Base-by-base conservation (phyloP, 2,329 filamentous ascomycete genomes). In the Elsinoe australis region DNA sequence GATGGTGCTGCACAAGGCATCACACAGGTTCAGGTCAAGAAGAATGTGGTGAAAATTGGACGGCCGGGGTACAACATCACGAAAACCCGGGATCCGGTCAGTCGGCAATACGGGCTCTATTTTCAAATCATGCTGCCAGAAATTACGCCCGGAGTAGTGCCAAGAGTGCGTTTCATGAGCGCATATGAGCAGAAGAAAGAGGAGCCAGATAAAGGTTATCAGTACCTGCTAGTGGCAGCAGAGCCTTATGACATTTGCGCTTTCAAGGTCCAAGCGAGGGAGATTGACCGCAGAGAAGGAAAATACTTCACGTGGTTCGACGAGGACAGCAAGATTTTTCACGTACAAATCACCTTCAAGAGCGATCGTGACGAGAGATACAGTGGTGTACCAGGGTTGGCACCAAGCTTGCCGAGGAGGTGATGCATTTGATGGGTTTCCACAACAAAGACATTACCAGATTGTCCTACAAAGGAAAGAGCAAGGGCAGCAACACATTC, bases 221-320 rank as follows among this genome's bases (percentile, higher is more conserved):
- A 98, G 75, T 98, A 96, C 64, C 73, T 98, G 57, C 75, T 96
- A 45, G 85, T 98, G 8, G 90, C 92, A 1, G 92, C 90, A 8
- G 92, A 98, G 71, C 92, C 92, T 8, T 98, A 98, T 70, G 90
- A 98, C 78, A 96, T 88, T 2, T 94, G 90, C 65, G 87, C 80
- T 3, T 96, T 98, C 67, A 98, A 98, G 74, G 74, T 98, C 49
- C 92, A 95, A 65, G 87, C 89, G 4, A 75, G 87, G 51, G 92
- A 96, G 72, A 81, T 98, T 51, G 92, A 98, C 69, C 79, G 88
- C 59, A 77, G 85, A 18, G 88, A 94, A 56, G 89, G 86, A 50
- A 78, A 83, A 60, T 92, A 89, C 67, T 98, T 90, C 77, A 84
- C 80, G 47, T 96, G 89, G 82, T 98, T 89, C 74, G 92, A 98